Conservation (phyloP, 306 rosid genomes). For the Rosa lucieae region DNA sequence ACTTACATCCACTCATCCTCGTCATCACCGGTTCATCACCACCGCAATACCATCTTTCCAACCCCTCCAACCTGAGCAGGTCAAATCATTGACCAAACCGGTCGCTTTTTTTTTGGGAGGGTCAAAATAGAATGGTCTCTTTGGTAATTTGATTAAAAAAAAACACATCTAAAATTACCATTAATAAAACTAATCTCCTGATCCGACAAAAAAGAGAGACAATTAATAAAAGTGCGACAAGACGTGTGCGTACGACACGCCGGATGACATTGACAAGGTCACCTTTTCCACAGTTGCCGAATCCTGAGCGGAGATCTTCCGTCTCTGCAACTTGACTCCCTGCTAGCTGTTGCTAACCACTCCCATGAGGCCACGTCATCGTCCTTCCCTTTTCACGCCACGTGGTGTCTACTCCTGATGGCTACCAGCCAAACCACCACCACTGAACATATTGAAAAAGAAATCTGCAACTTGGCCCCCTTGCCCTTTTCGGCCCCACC, state of each 20-base stretch:
- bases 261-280: not conserved
- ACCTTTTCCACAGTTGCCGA: not conserved
- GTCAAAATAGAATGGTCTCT: not conserved
- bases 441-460: not conserved
- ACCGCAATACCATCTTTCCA: no score
- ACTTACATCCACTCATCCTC: no score
- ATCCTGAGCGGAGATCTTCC: not conserved
- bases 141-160: not conserved
- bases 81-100: no score
- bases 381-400: not conserved
- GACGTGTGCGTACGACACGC: slow-evolving; percentile 32
- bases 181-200: not conserved
- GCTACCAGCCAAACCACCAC: not conserved
- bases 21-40: no score
- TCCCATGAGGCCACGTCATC: not conserved
- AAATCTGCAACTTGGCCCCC: slow-evolving; percentile 29
- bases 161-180: no score
- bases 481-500: slow-evolving; percentile 20
- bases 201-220: not conserved
- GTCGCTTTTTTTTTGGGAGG: no score
- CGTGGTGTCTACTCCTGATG: slow-evolving; percentile 30
- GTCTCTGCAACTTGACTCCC: slow-evolving; percentile 17
- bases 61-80: not conserved
- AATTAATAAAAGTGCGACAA: not conserved
- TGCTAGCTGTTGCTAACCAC: slow-evolving; percentile 19